A percentile compares a stretch with the other conserved stretches of the same genome.
These are phyloP conservation scores for Termitomyces sp. DNA, from an alignment of 768 basidiomycete species.

Conservation along the genomic window DNA sequence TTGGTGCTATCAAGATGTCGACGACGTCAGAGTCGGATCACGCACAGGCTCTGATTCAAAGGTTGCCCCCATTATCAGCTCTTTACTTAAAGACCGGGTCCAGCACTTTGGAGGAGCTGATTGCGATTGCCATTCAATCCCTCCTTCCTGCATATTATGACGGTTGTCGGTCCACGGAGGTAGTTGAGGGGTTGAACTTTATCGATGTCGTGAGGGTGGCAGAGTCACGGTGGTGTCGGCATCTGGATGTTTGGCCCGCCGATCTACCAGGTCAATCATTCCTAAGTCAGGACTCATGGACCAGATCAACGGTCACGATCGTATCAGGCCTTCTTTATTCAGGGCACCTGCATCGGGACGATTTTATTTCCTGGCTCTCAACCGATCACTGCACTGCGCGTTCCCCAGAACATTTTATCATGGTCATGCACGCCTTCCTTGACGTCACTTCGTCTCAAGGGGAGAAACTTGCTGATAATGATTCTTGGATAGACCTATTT, in stretches of 20 bases:
- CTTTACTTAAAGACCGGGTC: slow-evolving; percentile 25
- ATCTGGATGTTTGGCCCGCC: slow-evolving; percentile 12
- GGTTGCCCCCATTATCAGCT: slow-evolving; percentile 33
- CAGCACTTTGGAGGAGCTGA: slow-evolving; percentile 38
- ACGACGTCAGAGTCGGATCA: slow-evolving; percentile 18
- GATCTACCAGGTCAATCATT: slow-evolving; percentile 28
- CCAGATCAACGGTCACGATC: slow-evolving; percentile 37
- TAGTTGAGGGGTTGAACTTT: slow-evolving; percentile 13
- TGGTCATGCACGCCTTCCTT: slow-evolving; percentile 42
- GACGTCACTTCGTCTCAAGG: slow-evolving; percentile 26
- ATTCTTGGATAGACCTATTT: slow-evolving; percentile 26
- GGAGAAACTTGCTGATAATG: slow-evolving; percentile 10
- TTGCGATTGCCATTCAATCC: slow-evolving; percentile 36
- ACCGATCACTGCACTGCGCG: slow-evolving; percentile 20
- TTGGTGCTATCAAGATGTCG: slow-evolving; percentile 26
- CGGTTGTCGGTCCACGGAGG: slow-evolving; percentile 16
- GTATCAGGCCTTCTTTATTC: slow-evolving; percentile 41
- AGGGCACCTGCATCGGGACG: slow-evolving; percentile 18
- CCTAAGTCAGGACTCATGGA: slow-evolving; percentile 39
- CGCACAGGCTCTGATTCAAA: slow-evolving; percentile 20
- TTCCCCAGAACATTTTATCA: slow-evolving; percentile 26
- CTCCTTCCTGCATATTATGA: slow-evolving; percentile 33
- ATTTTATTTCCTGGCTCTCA: slow-evolving; percentile 36
- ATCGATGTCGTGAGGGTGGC: slow-evolving; percentile 19
- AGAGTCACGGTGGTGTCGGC: slow-evolving; percentile 29